A percentile compares a stretch with the other conserved stretches of the same genome.
These are phyloP conservation scores for Trichoderma sp. DNA, from an alignment of 2,329 filamentous ascomycete species.

Conservation along the genomic window DNA sequence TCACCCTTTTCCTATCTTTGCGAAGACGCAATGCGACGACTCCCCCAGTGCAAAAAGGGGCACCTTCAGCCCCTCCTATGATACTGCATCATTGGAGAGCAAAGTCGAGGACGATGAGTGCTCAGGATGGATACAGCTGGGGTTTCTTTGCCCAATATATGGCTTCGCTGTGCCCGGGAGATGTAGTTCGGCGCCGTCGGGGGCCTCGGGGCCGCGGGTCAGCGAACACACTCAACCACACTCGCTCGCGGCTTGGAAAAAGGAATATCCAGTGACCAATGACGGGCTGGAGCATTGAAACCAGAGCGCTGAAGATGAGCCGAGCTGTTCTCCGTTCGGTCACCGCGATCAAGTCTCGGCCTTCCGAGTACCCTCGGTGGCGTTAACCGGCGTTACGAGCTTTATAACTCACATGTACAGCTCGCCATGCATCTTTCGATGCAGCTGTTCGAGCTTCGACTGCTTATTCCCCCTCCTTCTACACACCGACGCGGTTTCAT, in stretches of 20 bases:
- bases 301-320: neutral
- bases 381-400: conserved; percentile 23
- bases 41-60: neutral
- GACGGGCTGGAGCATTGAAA: neutral
- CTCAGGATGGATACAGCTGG: neutral
- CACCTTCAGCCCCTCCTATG: neutral
- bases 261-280: conserved; percentile 6
- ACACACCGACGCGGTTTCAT: neutral
- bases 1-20: neutral
- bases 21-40: neutral
- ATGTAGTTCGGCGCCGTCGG: conserved; percentile 2
- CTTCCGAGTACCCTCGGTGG: conserved; percentile 19
- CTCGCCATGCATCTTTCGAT: neutral
- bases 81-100: neutral
- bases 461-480: neutral
- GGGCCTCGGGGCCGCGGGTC: neutral
- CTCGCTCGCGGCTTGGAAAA: neutral
- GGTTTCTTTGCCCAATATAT: neutral
- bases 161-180: conserved; percentile 1
- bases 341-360: conserved; percentile 11
- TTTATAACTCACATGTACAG: conserved; percentile 2
- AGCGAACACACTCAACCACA: neutral
- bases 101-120: neutral
- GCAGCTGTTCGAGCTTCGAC: neutral
- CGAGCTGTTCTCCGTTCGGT: conserved; percentile 24